Base-by-base conservation (phyloP, 2,329 filamentous ascomycete genomes). In the Diaporthe longicolla region DNA sequence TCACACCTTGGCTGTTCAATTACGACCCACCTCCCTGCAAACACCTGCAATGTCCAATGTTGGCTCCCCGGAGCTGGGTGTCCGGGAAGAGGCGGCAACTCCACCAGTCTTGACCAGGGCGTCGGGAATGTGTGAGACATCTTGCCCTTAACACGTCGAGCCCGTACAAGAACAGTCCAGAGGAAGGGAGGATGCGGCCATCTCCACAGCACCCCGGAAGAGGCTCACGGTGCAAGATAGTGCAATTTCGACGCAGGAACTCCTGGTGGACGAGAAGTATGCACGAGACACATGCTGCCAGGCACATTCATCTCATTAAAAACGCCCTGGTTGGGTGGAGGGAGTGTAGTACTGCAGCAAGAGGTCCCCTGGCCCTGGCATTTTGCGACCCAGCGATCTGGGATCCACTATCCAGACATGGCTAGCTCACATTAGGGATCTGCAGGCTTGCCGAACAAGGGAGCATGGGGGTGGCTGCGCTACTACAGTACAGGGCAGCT, bases 401-500 rank as follows among this genome's bases (percentile, higher is more conserved):
- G 63, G 45, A 66, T 52, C 45, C 63, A 66, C 63, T 21, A 24
- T n/a, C 63, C 4, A 68, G 4, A 40, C 13, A 1, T 17, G 63
- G 63, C 63, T 54, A 68, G 63, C 63, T n/a, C 48, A 66, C 32
- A 66, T 8, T 68, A 32, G 48, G 63, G 63, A 68, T 68, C 63
- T 68, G 63, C 63, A 68, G 63, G 63, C 63, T 21, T 68, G 48
- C 48, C 63, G 48, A 26, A 68, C 63, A 68, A 68, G 63, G 63
- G 63, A 50, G 63, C 21, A 48, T 35, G 61, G 61, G 61, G 59
- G 59, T 32, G 29, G 52, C 37, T 68, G 32, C 63, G 52, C 37
- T 43, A 26, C 58, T 21, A 57, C 54, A 32, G 29, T 57, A 35
- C 54, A 45, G 13, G 63, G 63, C 32, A n/a, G 17, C n/a, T 68